phyloP scores from a whole-genome alignment of 306 rosid species.

The Cyclanthera cordifolia region DNA sequence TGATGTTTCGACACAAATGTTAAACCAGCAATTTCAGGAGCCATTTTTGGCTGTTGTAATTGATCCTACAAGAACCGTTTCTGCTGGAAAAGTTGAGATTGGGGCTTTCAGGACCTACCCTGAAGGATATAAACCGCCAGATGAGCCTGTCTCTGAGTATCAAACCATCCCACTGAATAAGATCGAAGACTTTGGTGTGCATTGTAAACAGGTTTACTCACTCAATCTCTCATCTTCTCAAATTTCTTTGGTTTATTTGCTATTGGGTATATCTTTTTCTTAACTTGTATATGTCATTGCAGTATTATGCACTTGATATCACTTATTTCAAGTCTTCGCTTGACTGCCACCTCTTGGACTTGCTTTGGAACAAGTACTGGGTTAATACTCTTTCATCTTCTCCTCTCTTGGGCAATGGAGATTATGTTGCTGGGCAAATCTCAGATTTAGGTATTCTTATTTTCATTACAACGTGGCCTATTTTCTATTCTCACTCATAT shows the following conservation, averaged over 20 bases:
- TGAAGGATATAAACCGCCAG: slow-evolving; percentile 82
- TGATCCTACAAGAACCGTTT: slow-evolving; percentile 87
- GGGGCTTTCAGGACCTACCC: slow-evolving; percentile 99
- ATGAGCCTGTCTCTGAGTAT: slow-evolving; percentile 88
- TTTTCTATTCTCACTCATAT: not conserved
- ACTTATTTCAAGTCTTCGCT: slow-evolving; percentile 90
- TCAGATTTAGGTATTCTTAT: slow-evolving; percentile 64
- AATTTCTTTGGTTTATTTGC: not conserved
- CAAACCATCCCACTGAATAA: slow-evolving; percentile 89
- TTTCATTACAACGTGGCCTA: not conserved
- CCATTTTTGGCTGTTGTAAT: slow-evolving; percentile 91
- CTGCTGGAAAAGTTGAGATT: slow-evolving; percentile 95
- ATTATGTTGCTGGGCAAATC: slow-evolving; percentile 91
- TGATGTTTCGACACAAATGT: slow-evolving; percentile 91
- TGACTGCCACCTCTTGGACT: slow-evolving; percentile 85
- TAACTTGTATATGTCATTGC: slow-evolving; percentile 23
- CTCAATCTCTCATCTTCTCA: not conserved
- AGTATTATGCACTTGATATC: slow-evolving; percentile 92
- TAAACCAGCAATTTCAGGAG: slow-evolving; percentile 85
- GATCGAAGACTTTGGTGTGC: slow-evolving; percentile 99
- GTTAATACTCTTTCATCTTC: slow-evolving; percentile 88
- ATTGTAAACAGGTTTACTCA: slow-evolving; percentile 71
- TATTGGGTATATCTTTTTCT: slow-evolving; percentile 12
- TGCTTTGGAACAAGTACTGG: slow-evolving; percentile 94
- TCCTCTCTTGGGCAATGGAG: slow-evolving; percentile 85